A percentile compares a stretch with the other conserved stretches of the same genome.
phyloP scores from a whole-genome alignment of 2,329 filamentous ascomycete species.

The Thermoascus crustaceus region DNA sequence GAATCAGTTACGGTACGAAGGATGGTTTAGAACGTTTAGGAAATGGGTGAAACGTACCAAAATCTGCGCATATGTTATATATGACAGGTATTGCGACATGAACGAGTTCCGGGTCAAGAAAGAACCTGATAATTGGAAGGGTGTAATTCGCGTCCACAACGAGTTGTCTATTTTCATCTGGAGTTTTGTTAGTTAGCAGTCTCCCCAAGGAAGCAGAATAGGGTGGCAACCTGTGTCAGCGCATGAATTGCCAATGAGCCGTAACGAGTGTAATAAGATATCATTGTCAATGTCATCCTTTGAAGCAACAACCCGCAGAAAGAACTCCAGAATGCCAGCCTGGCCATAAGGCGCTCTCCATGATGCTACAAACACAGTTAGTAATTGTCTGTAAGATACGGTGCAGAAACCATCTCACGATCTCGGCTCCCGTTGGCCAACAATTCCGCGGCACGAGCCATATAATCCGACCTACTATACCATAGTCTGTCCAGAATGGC shows the following conservation, averaged over 20 bases:
- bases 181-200: conserved; percentile 8
- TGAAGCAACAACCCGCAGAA: conserved; percentile 30
- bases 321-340: conserved; percentile 34
- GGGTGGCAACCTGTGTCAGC: conserved; percentile 33
- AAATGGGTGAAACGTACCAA: conserved; percentile 28
- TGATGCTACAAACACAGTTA: conserved; percentile 22
- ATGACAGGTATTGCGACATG: conserved; percentile 37
- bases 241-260: conserved; percentile 39
- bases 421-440: conserved; percentile 37
- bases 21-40: neutral
- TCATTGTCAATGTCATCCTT: conserved; percentile 19
- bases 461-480: conserved; percentile 25
- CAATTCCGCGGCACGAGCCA: conserved; percentile 29
- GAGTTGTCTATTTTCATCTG: conserved; percentile 35
- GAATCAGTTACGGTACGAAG: conserved; percentile 12
- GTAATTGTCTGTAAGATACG: conserved; percentile 3
- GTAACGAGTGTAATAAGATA: conserved; percentile 33
- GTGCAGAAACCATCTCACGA: conserved; percentile 20
- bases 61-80: conserved; percentile 40
- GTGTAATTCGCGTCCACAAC: conserved; percentile 34
- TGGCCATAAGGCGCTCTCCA: conserved; percentile 34
- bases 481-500: conserved; percentile 28
- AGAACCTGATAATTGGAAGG: conserved; percentile 27
- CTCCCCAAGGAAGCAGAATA: neutral
- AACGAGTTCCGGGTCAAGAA: conserved; percentile 26